phyloP scores from a whole-genome alignment of 78 protist genomes.

The Dictyostelium purpureum region DNA sequence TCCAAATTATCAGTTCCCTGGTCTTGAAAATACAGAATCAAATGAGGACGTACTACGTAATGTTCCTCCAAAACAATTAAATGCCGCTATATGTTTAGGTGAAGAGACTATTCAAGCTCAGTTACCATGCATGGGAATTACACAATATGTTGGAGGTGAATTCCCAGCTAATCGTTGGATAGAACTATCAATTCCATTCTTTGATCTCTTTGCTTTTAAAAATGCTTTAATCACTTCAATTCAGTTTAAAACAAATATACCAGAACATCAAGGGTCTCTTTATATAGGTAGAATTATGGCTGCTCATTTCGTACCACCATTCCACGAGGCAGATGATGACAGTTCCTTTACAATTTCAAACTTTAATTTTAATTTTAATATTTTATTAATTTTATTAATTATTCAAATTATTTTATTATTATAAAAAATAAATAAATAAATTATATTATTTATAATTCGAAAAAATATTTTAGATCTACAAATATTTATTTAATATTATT shows the following conservation, averaged over 20 bases:
- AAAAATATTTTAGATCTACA: too few relatives aligned
- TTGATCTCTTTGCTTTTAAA: slow-evolving; percentile 9
- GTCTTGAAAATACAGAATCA: neutral
- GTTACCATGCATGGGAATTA: slow-evolving; percentile 35
- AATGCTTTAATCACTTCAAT: neutral
- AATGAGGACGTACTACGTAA: neutral
- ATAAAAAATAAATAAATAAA: too few relatives aligned
- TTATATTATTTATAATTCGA: too few relatives aligned
- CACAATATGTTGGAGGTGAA: slow-evolving; percentile 62
- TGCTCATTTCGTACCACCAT: slow-evolving; percentile 17
- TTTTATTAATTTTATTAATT: too few relatives aligned
- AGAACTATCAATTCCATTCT: slow-evolving; percentile 37
- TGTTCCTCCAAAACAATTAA: slow-evolving; percentile 3
- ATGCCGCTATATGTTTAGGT: slow-evolving; percentile 5
- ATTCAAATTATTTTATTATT: too few relatives aligned
- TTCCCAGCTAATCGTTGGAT: slow-evolving; percentile 44
- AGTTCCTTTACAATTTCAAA: too few relatives aligned
- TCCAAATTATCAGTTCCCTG: slow-evolving; percentile 7
- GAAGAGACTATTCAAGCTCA: slow-evolving; percentile 1
- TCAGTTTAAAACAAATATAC: neutral
- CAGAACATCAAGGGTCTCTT: slow-evolving; percentile 5
- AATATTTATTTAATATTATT: too few relatives aligned
- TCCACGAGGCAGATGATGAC: neutral
- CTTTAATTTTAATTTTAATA: too few relatives aligned
- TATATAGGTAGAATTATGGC: slow-evolving; percentile 17